Conservation (phyloP, 2,329 filamentous ascomycete genomes). For the Clonostachys byssicola region DNA sequence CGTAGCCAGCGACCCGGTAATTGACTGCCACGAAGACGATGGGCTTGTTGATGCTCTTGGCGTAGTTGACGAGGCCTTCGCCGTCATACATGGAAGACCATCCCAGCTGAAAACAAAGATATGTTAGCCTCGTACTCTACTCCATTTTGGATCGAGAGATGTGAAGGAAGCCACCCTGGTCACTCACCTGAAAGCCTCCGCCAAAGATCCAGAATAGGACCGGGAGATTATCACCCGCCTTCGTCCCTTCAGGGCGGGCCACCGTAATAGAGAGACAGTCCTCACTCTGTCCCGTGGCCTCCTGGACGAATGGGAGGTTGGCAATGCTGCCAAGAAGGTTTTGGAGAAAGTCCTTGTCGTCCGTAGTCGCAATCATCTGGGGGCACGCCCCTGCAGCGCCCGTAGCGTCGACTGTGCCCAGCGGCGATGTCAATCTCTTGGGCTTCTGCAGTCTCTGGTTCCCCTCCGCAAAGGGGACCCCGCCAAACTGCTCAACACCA, state of each 20-base stretch:
- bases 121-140: neutral
- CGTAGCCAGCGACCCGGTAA: constrained; percentile 54
- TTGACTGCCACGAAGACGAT: constrained; percentile 62
- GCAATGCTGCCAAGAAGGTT: constrained; percentile 30
- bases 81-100: constrained; percentile 30
- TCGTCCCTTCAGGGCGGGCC: constrained; percentile 36
- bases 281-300: constrained; percentile 35
- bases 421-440: constrained; percentile 43
- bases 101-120: constrained; percentile 12
- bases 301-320: constrained; percentile 39
- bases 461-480: constrained; percentile 72
- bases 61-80: constrained; percentile 20
- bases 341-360: constrained; percentile 19
- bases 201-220: constrained; percentile 56
- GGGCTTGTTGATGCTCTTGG: constrained; percentile 41
- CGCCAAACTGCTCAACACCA: constrained; percentile 68
- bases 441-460: constrained; percentile 66
- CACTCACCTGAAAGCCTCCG: constrained; percentile 34
- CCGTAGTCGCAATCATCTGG: constrained; percentile 49
- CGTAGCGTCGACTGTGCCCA: constrained; percentile 57
- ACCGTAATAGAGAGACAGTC: constrained; percentile 48
- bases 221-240: constrained; percentile 37
- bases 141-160: no score
- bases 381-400: constrained; percentile 60
- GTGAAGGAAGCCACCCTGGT: neutral